A percentile compares a stretch with the other conserved stretches of the same genome.
Conservation (phyloP, 2,329 filamentous ascomycete species). For the Xylariaceae sp. region DNA sequence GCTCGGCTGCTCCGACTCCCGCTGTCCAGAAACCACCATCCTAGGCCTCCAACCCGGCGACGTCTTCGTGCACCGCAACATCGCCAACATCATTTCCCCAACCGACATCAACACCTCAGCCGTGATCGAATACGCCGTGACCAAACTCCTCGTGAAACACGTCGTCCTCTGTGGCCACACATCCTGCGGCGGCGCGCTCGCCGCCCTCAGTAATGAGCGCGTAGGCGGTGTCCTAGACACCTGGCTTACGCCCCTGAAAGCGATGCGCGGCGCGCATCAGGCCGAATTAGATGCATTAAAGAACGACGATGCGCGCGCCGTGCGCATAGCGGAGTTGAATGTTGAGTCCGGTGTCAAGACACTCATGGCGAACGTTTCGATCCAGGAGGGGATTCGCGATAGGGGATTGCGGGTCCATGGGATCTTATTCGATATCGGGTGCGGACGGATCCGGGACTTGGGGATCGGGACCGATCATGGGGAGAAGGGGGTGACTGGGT, state of each 20-base stretch:
- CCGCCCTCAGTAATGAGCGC: slow-evolving; percentile 45
- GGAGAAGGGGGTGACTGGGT: slow-evolving; percentile 14
- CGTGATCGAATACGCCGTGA: slow-evolving; percentile 76
- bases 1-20: slow-evolving; percentile 83
- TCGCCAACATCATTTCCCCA: slow-evolving; percentile 74
- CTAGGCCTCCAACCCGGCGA: slow-evolving; percentile 75
- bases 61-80: slow-evolving; percentile 86
- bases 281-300: slow-evolving; percentile 51
- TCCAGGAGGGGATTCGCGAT: slow-evolving; percentile 65
- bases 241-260: slow-evolving; percentile 49
- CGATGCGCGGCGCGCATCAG: slow-evolving; percentile 41
- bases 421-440: slow-evolving; percentile 62
- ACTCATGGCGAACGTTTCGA: slow-evolving; percentile 61
- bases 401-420: slow-evolving; percentile 71
- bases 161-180: slow-evolving; percentile 67
- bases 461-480: slow-evolving; percentile 36
- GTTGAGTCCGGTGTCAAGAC: slow-evolving; percentile 63
- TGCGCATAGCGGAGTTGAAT: slow-evolving; percentile 70
- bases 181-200: slow-evolving; percentile 60
- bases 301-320: slow-evolving; percentile 49
- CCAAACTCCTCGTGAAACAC: slow-evolving; percentile 64
- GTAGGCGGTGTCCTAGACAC: slow-evolving; percentile 51
- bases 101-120: slow-evolving; percentile 69
- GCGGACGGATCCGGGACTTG: slow-evolving; percentile 46
- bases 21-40: slow-evolving; percentile 77